Base-by-base conservation (phyloP, 495 filamentous ascomycete genomes). In the Hamigera avellanea region DNA sequence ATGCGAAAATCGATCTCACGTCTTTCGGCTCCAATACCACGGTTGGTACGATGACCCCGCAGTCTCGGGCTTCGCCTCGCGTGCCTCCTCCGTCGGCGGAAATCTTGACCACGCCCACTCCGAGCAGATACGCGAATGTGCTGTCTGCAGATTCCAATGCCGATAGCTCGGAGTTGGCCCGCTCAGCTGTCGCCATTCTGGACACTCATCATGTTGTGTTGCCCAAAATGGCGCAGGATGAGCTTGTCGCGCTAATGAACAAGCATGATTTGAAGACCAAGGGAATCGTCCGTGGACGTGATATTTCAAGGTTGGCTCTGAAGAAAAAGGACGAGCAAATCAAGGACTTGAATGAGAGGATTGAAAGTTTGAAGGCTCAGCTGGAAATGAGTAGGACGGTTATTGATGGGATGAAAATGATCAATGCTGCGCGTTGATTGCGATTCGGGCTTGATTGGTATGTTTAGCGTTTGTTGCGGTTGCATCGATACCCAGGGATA, bases 261-360 rank as follows among this genome's bases (percentile, higher is more conserved):
- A 63, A 53, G 26, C 68, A 81, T 42, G 72, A 75, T 8, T 50
- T 75, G 35, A 66, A 62, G 26, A 62, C 55, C 6, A 64, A 61
- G 41, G 81, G 81, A 1, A 64, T 83, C 14, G 60, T 66, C 18
- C 65, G 65, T 2, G 79, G 76, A 0, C 54, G 82, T 4, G 81
- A 88, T 37, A 69, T 78, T 14, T 61, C 72, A 1, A 54, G 84
- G 17, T 55, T 66, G 1, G 68, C 70, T 5, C 41, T 81, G n/a
- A 76, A 73, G 49, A 66, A 63, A 16, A 78, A 78, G 30, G 76
- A 86, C 30, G 59, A 60, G 2, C 66, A 72, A 39, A 74, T 79
- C 19, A 56, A 58, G 8, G 68, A 67, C 42, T 44, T 82, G 32
- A 77, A 62, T 39, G 65, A 37, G 59, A 70, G 49, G 44, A 54